phyloP scores from a whole-genome alignment of 2,329 filamentous ascomycete species.

The Cytospora schulzeri region DNA sequence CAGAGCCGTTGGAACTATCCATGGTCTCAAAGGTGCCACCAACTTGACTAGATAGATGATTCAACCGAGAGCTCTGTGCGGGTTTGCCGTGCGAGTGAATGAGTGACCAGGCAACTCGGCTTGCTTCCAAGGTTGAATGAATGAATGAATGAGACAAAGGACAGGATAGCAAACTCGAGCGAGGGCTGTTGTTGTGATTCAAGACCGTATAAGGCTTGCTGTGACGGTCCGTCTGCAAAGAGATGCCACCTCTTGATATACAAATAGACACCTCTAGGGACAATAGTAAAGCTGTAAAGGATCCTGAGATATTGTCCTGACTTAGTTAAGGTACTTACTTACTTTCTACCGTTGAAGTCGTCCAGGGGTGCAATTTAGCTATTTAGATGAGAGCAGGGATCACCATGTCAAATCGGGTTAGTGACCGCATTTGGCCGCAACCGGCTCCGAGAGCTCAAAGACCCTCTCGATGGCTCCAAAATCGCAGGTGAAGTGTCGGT shows the following conservation, averaged over 20 bases:
- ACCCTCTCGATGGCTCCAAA: not conserved
- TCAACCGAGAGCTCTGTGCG: slow-evolving; percentile 5
- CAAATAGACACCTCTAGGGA: not conserved
- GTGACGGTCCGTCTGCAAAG: not conserved
- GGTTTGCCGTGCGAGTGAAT: not conserved
- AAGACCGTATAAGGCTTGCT: not conserved
- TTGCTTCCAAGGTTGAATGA: not conserved
- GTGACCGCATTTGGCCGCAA: slow-evolving; percentile 16
- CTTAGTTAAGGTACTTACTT: no score
- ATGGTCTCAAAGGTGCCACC: slow-evolving; percentile 2
- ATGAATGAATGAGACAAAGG: no score
- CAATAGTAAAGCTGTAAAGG: slow-evolving; percentile 13
- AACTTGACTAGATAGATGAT: not conserved
- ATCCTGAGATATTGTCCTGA: slow-evolving; percentile 11
- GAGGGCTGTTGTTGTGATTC: not conserved
- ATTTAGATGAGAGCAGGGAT: not conserved
- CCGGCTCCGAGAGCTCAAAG: slow-evolving; percentile 12
- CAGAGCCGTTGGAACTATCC: slow-evolving; percentile 9
- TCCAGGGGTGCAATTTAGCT: slow-evolving; percentile 2
- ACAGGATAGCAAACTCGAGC: slow-evolving; percentile 2
- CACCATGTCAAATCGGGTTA: not conserved
- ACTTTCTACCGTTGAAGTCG: not conserved
- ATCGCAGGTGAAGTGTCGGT: no score
- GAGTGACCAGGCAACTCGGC: not conserved
- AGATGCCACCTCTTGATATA: not conserved